Evolutionary conservation across 2,329 filamentous ascomycete species (phyloP), one percentile per base, ranked within the genome.

Genomic region (Scleromitrula shiraiana): DNA sequence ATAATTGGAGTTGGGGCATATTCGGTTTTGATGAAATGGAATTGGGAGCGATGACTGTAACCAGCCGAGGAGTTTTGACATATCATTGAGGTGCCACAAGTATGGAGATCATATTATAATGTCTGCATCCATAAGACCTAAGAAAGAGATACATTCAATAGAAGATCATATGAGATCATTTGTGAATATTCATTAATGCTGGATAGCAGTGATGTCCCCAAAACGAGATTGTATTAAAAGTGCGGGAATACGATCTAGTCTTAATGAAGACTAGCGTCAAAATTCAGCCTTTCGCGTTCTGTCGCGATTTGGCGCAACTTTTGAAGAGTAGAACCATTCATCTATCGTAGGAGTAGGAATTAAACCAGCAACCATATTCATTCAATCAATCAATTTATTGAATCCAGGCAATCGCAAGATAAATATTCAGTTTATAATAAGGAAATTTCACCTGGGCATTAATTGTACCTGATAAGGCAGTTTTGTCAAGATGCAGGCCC

Each of bases 1-100:
- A 40, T 46, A 33, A 39, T 30, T 10, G 47, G 47, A 50, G 47
- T 50, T 50, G 22, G 30, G 41, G 47, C 47, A 46, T n/a, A n/a
- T 46, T 29, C 23, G 36, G 41, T 36, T 49, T 46, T 43, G 24
- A 14, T 15, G 30, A 27, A 37, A 49, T 52, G 32, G 40, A 36
- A 33, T 12, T 17, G 40, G 27, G 39, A 43, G 19, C 32, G 35
- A 38, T 44, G 24, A 49, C 30, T 49, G 32, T 49, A 38, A 43
- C 22, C 23, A 38, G 24, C 24, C 23, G 32, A 38, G 46, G 46
- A 39, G 46, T 49, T 49, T 19, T 32, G 30, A 15, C 17, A 48
- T 12, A 15, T n/a, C n/a, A n/a, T 5, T n/a, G 30, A 33, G n/a
- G 30, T 17, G 30, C 30, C 30, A 6, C 30, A 3, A 33, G 30